A percentile compares a stretch with the other conserved stretches of the same genome.
Evolutionary conservation across 75 land plant species (phyloP).

Genomic region (Pseudotsuga menziesii): DNA sequence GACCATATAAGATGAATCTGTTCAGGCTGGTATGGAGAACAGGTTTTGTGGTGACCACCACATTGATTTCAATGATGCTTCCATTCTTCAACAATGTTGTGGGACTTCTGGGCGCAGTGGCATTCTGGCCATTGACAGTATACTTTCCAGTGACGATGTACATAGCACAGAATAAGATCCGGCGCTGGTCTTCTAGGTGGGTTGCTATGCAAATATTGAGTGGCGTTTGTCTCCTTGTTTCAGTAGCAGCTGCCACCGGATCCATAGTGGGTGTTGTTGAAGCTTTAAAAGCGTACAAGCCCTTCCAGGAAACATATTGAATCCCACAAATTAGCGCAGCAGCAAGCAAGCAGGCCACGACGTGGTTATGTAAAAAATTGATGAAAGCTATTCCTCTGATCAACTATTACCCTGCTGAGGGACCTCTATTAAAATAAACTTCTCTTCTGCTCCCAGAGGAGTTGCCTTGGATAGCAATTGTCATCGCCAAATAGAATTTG

Average conservation of each 20-base stretch:
- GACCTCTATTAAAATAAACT: too few species aligned
- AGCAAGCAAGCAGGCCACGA: too few species aligned
- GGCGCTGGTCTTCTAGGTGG: slow-evolving; percentile 31
- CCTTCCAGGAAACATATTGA: slow-evolving; percentile 8
- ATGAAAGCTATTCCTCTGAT: too few species aligned
- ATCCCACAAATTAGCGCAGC: too few species aligned
- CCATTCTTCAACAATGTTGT: slow-evolving; percentile 60
- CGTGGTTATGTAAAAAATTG: too few species aligned
- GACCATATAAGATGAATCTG: slow-evolving; percentile 15
- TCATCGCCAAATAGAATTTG: too few species aligned
- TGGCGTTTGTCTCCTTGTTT: slow-evolving; percentile 33
- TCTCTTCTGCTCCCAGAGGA: too few species aligned
- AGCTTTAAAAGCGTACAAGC: slow-evolving; percentile 17
- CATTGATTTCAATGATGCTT: slow-evolving; percentile 37
- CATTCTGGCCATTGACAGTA: slow-evolving; percentile 58
- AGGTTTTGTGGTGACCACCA: slow-evolving; percentile 31
- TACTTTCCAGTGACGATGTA: slow-evolving; percentile 62
- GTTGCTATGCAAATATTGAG: slow-evolving; percentile 27
- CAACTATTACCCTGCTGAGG: too few species aligned
- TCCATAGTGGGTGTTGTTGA: slow-evolving; percentile 34
- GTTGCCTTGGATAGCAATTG: too few species aligned
- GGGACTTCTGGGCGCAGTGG: slow-evolving; percentile 45
- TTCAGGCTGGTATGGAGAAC: slow-evolving; percentile 41
- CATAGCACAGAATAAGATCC: slow-evolving; percentile 32
- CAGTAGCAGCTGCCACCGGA: slow-evolving; percentile 31